These are phyloP conservation scores for Epichloe scottii DNA, from an alignment of 2,329 filamentous ascomycete genomes.

Conservation along the genomic window DNA sequence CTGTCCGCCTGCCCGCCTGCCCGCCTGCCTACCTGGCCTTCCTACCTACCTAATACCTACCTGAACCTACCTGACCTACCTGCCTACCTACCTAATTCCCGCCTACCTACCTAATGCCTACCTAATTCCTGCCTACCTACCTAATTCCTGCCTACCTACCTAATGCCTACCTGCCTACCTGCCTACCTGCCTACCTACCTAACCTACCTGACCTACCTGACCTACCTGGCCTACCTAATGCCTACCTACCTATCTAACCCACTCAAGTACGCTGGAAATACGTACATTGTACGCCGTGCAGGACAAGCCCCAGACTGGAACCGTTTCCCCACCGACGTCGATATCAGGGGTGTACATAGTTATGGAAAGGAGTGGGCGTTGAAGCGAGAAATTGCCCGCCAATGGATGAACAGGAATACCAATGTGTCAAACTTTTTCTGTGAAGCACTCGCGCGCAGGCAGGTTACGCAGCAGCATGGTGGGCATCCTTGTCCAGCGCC, in stretches of 20 bases:
- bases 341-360: slow-evolving; percentile 2
- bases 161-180: too few species aligned
- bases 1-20: slow-evolving; percentile 4
- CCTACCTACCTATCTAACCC: too few species aligned
- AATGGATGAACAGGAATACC: slow-evolving; percentile 2
- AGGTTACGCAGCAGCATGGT: slow-evolving; percentile 8
- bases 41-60: not conserved
- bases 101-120: too few species aligned
- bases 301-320: slow-evolving; percentile 1
- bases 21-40: not conserved
- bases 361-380: slow-evolving; percentile 2
- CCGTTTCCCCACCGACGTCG: slow-evolving; percentile 2
- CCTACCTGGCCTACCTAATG: too few species aligned
- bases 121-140: too few species aligned
- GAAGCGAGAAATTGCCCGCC: slow-evolving; percentile 5
- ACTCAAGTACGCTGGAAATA: too few species aligned
- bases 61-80: too few species aligned
- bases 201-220: too few species aligned
- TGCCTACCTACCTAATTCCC: too few species aligned
- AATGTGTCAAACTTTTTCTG: slow-evolving; percentile 6
- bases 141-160: too few species aligned
- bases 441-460: slow-evolving; percentile 4
- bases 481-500: slow-evolving; percentile 8
- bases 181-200: too few species aligned
- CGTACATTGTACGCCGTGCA: too few species aligned